These are phyloP conservation scores for Aspergillus puulaauensis DNA, from an alignment of 2,329 filamentous ascomycete species.

Conservation along the genomic window DNA sequence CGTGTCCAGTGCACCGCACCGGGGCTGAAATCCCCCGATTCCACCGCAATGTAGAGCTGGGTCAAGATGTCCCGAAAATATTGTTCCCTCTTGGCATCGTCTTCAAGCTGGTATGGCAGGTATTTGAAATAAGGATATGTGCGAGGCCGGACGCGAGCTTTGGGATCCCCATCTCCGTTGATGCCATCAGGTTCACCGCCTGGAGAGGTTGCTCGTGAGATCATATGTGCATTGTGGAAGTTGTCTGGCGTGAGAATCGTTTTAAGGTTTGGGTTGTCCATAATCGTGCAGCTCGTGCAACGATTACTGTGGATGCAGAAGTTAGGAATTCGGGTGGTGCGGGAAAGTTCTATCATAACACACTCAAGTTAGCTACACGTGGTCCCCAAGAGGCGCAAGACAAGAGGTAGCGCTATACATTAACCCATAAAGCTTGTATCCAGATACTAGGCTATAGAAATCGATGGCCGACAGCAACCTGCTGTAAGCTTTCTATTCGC, in stretches of 20 bases:
- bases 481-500: conserved; percentile 27
- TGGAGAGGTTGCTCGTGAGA: conserved; percentile 84
- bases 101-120: conserved; percentile 85
- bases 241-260: conserved; percentile 39
- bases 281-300: conserved; percentile 24
- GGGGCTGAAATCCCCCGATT: conserved; percentile 89
- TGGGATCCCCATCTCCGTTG: conserved; percentile 55
- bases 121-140: conserved; percentile 92
- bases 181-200: conserved; percentile 54
- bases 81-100: conserved; percentile 71
- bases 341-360: conserved; percentile 26
- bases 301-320: conserved; percentile 16
- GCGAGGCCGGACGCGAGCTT: conserved; percentile 72
- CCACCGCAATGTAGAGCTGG: conserved; percentile 87
- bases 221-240: conserved; percentile 57
- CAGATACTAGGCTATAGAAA: conserved; percentile 18
- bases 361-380: conserved; percentile 23
- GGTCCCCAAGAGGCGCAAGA: background rate
- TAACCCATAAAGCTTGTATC: conserved; percentile 22
- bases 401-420: conserved; percentile 12
- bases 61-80: conserved; percentile 86
- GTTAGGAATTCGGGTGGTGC: conserved; percentile 22
- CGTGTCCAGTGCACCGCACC: conserved; percentile 96
- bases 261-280: conserved; percentile 36
- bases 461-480: conserved; percentile 23